A percentile compares a stretch with the other conserved stretches of the same genome.
Conservation (phyloP, 192 early-diverging fungal species). For the Backusella macrospora region DNA sequence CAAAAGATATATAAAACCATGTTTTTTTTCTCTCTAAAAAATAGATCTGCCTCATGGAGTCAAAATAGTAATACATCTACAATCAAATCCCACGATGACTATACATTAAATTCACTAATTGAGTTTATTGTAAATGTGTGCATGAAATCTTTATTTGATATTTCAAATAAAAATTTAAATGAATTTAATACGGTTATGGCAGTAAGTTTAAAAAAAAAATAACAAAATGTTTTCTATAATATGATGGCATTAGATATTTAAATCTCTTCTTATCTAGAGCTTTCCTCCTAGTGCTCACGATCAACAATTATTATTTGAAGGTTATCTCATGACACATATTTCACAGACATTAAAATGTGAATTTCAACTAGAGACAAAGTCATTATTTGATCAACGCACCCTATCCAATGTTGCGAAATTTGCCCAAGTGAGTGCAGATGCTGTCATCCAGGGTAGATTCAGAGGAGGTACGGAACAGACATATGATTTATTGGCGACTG, state of each 20-base stretch:
- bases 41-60: constrained; percentile 24
- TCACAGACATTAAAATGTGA: constrained; percentile 41
- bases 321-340: constrained; percentile 48
- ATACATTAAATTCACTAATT: constrained; percentile 46
- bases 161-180: constrained; percentile 43
- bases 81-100: constrained; percentile 21
- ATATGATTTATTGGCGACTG: constrained; percentile 51
- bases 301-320: constrained; percentile 44
- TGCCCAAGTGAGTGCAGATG: constrained; percentile 42
- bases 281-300: constrained; percentile 39
- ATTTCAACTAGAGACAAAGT: constrained; percentile 43
- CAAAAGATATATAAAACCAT: background rate
- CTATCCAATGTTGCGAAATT: constrained; percentile 49
- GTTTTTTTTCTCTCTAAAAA: background rate
- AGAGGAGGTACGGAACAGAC: constrained; percentile 44
- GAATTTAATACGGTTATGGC: constrained; percentile 49
- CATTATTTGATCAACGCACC: constrained; percentile 40
- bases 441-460: constrained; percentile 52
- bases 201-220: constrained; percentile 30
- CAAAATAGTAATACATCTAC: background rate
- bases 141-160: constrained; percentile 57
- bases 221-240: background rate
- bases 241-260: background rate
- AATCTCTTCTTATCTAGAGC: constrained; percentile 2
- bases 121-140: constrained; percentile 55